phyloP scores from a whole-genome alignment of 441 rosid genomes.

The Omphalea diandra region DNA sequence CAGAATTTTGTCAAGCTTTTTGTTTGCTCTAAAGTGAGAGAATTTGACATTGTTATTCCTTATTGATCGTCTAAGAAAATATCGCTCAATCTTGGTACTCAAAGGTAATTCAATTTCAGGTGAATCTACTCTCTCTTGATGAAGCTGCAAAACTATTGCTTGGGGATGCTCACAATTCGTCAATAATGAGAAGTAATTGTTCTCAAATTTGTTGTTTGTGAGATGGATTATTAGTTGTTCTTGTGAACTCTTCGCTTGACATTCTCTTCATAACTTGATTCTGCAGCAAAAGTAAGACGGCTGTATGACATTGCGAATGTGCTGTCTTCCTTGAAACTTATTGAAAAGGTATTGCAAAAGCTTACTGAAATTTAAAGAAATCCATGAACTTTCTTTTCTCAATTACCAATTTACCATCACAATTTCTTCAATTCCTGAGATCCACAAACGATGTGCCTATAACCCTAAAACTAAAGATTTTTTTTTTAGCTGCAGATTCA shows the following conservation, averaged over 20 bases:
- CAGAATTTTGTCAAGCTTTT: slow-evolving; percentile 86
- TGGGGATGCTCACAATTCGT: slow-evolving; percentile 68
- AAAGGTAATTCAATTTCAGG: slow-evolving; percentile 35
- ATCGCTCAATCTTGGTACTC: slow-evolving; percentile 13
- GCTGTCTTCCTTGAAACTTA: slow-evolving; percentile 67
- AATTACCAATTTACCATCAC: not conserved
- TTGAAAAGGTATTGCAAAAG: slow-evolving; percentile 65
- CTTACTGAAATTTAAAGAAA: not conserved
- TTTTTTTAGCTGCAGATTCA: too few species aligned
- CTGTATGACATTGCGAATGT: slow-evolving; percentile 90
- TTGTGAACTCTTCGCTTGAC: slow-evolving; percentile 20
- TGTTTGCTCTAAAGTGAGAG: slow-evolving; percentile 69
- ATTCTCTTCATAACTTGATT: slow-evolving; percentile 11
- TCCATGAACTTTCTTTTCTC: not conserved
- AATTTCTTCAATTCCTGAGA: slow-evolving; percentile 5
- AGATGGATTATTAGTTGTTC: not conserved
- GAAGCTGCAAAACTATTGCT: slow-evolving; percentile 81
- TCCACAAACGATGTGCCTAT: slow-evolving; percentile 15
- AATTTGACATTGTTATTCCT: slow-evolving; percentile 6
- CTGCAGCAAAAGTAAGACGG: slow-evolving; percentile 81
- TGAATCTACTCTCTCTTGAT: slow-evolving; percentile 70
- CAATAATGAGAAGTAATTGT: slow-evolving; percentile 72
- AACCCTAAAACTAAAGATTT: too few species aligned
- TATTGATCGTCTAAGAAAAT: not conserved
- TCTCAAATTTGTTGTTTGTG: not conserved